Evolutionary conservation across 164 flowering plant species (phyloP), one percentile per base, ranked within the genome.

Genomic region (Nymphaea colorata): DNA sequence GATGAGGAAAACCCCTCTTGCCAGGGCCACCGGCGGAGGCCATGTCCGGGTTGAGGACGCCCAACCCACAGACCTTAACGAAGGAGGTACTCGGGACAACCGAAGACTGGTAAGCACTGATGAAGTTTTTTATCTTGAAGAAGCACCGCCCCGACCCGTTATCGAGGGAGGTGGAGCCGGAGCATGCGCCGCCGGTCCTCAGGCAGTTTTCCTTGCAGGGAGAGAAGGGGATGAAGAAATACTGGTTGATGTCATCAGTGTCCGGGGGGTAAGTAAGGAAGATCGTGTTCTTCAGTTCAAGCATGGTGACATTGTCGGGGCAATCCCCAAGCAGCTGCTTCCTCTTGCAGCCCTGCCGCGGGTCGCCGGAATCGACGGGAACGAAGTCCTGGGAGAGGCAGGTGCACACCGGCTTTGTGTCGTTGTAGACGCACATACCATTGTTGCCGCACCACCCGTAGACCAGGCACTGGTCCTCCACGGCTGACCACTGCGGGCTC

Each of bases 381-480:
- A 80, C 86, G 41, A 93, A 93, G 79, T 93, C 87, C 79, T 69
- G 45, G 4, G 96, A 87, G 0, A 96, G 91, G 74, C 98, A 93
- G 41, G 74, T 75, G 63, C 98, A 93, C 57, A 79, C 41, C 0
- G 97, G 92, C 6, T 17, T 59, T 0, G 87, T 66, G 66, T 82
- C 85, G 62, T 83, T 82, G 59, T 93, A 90, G 67, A 86, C 83
- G 76, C 98, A 93, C 17, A 93, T 78, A 8, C 98, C 95, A 70
- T 82, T 47, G 67, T 88, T 75, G 43, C 98, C 98, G 77, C 98
- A 93, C 68, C 76, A 90, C 7, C 90, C 98, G 66, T 71, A 93
- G 45, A 93, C 90, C 62, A 66, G 47, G 77, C 98, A 93, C 55
- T 87, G 93, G 75, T 93, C 93, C 62, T 59, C 36, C 61, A 93